Evolutionary conservation across 192 early-diverging fungal species (phyloP).

Genomic region (Oehlia diaphana): DNA sequence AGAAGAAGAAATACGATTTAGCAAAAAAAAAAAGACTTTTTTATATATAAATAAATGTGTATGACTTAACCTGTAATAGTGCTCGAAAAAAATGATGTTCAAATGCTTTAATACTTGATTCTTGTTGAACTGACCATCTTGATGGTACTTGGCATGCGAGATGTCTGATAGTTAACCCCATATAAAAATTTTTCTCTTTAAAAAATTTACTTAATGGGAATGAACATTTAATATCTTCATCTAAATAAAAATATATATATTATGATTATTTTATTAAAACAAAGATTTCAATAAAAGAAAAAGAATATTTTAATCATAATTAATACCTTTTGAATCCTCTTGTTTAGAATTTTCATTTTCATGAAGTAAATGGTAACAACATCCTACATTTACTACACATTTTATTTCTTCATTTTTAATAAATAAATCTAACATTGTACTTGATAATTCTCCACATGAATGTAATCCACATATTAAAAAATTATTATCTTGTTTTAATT

Average conservation of each 20-base stretch:
- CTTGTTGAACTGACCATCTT: conserved; percentile 67
- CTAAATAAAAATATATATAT: not conserved
- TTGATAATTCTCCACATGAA: conserved; percentile 81
- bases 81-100: conserved; percentile 73
- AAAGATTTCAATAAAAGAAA: not conserved
- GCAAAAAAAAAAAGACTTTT: not conserved
- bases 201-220: conserved; percentile 46
- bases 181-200: conserved; percentile 30
- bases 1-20: not conserved
- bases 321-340: not conserved
- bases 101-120: conserved; percentile 58
- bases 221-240: not conserved
- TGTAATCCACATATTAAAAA: conserved; percentile 85
- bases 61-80: conserved; percentile 59
- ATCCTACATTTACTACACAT: conserved; percentile 69
- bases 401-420: conserved; percentile 50
- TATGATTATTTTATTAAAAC: not conserved
- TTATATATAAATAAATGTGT: not conserved
- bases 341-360: not conserved
- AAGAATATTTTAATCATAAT: not conserved
- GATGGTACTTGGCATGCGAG: conserved; percentile 78
- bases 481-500: conserved; percentile 15
- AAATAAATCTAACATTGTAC: conserved; percentile 68
- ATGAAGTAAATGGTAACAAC: conserved; percentile 81
- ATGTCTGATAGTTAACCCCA: conserved; percentile 67